Evolutionary conservation across 768 basidiomycete genomes (phyloP), one percentile per base, ranked within the genome.

Genomic region (Filobasidium floriforme): DNA sequence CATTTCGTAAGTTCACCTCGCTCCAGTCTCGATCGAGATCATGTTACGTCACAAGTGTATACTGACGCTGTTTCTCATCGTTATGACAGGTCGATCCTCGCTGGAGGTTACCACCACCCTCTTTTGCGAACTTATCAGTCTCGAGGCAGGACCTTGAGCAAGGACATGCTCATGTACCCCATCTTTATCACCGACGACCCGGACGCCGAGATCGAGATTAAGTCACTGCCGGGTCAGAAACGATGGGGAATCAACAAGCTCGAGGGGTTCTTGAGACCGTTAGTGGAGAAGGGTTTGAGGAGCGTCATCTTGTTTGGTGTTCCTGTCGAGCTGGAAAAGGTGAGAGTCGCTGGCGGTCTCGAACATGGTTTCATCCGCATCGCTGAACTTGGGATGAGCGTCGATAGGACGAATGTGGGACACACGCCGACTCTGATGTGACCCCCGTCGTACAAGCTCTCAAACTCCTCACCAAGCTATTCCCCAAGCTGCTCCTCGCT

Each of bases 151-250:
- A 68, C 63, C 28, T 67, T 78, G 15, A 73, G 66, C 63, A 80
- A 79, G 69, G 72, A 85, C 70, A 96, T 97, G 92, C 84, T 99
- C 79, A 97, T 97, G 89, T 99, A 98, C 79, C 96, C 96, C 7
- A 92, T 99, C 74, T 97, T 99, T 77, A 89, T 98, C 73, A 92
- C 92, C 19, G 94, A 98, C 79, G 91, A 97, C 66, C 87, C 91
- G 1, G 84, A 92, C 66, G 90, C 91, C 7, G 84, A 85, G 76
- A 86, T 87, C 60, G 83, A 85, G 67, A 92, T 98, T 70, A 73
- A 84, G 0, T 82, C 85, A 24, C 81, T 97, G 10, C 93, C 92
- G 7, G 89, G 88, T 7, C 93, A 97, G 76, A 84, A 87, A 62
- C 81, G 92, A 57, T 98, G 96, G 96, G 96, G 96, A 11, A 81